A percentile compares a stretch with the other conserved stretches of the same genome.
Conservation (phyloP, 306 rosid genomes). For the Leucaena leucocephala region DNA sequence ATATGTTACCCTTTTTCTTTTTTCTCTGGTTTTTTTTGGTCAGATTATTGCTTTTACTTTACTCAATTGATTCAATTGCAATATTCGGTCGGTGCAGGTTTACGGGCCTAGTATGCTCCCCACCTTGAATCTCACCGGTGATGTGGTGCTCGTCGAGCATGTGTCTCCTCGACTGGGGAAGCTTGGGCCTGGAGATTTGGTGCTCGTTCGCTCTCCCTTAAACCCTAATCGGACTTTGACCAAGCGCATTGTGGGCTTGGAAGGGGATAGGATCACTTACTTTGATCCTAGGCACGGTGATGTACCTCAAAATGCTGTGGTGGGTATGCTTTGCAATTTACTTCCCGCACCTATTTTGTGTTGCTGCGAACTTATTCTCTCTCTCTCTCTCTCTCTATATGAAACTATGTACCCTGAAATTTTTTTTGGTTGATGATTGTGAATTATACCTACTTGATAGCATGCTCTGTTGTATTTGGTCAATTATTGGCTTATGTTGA, state of each 20-base stretch:
- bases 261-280: conserved; percentile 72
- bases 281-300: conserved; percentile 52
- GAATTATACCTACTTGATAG: conserved; percentile 30
- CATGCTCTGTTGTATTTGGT: background rate
- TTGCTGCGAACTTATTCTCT: background rate
- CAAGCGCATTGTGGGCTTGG: conserved; percentile 73
- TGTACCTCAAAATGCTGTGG: conserved; percentile 52
- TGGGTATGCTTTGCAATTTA: conserved; percentile 36
- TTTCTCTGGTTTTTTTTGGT: background rate
- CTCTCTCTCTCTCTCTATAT: no score
- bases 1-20: background rate
- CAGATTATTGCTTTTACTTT: background rate
- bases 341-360: background rate
- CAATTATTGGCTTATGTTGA: conserved; percentile 9
- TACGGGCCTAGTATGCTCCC: conserved; percentile 90
- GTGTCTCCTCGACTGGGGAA: conserved; percentile 66
- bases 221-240: conserved; percentile 63
- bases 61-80: conserved; percentile 17
- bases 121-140: conserved; percentile 69
- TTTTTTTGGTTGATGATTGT: conserved; percentile 3
- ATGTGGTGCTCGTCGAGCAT: conserved; percentile 63
- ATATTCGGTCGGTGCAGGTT: conserved; percentile 54
- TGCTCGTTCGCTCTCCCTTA: conserved; percentile 70
- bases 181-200: conserved; percentile 63
- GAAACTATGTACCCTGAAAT: background rate